Base-by-base conservation (phyloP, 2,329 filamentous ascomycete genomes). In the Colletotrichum sojae region DNA sequence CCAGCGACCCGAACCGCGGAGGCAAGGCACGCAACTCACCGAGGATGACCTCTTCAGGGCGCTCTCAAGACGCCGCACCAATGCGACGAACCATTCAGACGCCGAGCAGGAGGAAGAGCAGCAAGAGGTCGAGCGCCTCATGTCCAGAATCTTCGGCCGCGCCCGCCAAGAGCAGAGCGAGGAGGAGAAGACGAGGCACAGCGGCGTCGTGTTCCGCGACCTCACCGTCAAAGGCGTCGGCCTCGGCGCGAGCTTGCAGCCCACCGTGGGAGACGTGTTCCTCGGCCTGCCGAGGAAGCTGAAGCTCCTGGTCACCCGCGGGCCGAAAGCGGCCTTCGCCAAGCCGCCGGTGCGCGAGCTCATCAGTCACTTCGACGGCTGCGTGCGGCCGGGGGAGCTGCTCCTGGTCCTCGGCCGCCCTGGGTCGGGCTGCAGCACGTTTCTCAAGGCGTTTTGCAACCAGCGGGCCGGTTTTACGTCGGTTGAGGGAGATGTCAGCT, bases 191-290 rank as follows among this genome's bases (percentile, higher is more conserved):
- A 91, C 90, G 0, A 83, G 91, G 22, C 91, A 93, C 75, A 84
- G 88, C 27, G 92, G 92, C 40, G 89, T 94, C 13, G 80, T 93
- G 5, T 94, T 92, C 82, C 90, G 90, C 55, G 83, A 91, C 61
- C 80, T 94, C 31, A 93, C 89, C 0, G 91, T 94, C 18, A 91
- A 89, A 64, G 92, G 92, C 0, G 85, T 89, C 63, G 92, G 92
- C 0, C 81, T 93, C 1, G 91, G 91, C 0, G 90, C 91, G 0
- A 83, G 81, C 46, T 75, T 85, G 5, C 83, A 85, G 48, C 82
- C 83, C 3, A 85, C 83, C 0, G 79, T 83, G 70, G 64, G 78
- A 49, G 68, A 82, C 43, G 71, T 85, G 1, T 79, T 79, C 43
- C 49, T 78, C n/a, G 73, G 73, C 2, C 60, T 76, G 13, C 76